These are phyloP conservation scores for Penicillium sp. DNA, from an alignment of 2,329 filamentous ascomycete species.

Conservation along the genomic window DNA sequence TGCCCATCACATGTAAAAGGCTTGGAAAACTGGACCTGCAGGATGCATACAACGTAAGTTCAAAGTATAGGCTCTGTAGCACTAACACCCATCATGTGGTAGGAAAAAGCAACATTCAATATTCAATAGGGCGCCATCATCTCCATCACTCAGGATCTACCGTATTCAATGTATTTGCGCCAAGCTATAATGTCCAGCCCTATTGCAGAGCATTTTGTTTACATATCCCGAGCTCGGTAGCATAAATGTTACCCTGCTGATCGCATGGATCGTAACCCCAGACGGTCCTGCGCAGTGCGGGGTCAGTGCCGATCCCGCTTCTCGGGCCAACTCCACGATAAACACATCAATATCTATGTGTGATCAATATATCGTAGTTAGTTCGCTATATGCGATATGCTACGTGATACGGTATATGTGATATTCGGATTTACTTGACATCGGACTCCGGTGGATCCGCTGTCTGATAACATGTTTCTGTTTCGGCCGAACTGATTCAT, in stretches of 20 bases:
- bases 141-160: neutral
- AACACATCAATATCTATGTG: neutral
- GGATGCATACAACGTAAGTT: neutral
- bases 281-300: slow-evolving; percentile 4
- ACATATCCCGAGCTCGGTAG: neutral
- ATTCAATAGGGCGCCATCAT: neutral
- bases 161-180: neutral
- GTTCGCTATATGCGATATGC: neutral
- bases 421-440: too few relatives aligned
- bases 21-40: neutral
- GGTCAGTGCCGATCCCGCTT: slow-evolving; percentile 4
- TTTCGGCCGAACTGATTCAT: neutral
- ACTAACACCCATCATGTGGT: neutral
- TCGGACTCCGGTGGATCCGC: neutral
- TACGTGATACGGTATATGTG: neutral
- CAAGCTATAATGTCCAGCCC: neutral
- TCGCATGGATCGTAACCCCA: slow-evolving; percentile 1
- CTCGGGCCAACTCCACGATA: neutral
- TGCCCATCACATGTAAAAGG: neutral
- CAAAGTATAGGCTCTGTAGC: neutral
- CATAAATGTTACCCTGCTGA: neutral
- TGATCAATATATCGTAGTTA: neutral
- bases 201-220: neutral
- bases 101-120: neutral
- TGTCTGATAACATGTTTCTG: neutral